Base-by-base conservation (phyloP, 768 basidiomycete genomes). In the Lactarius deliciosus region DNA sequence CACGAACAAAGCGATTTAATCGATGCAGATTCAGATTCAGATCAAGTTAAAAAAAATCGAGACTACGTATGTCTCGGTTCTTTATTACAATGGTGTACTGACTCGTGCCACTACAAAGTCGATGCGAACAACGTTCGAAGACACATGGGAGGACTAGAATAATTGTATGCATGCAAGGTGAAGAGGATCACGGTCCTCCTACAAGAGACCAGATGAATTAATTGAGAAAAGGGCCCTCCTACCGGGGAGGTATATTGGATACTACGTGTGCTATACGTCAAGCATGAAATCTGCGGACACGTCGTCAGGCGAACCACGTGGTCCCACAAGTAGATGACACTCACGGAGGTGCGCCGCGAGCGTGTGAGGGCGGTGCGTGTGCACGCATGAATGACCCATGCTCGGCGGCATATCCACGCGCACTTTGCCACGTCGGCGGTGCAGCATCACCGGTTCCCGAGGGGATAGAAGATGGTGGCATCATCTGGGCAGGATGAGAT, bases 371-470 rank as follows among this genome's bases (percentile, higher is more conserved):
- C 22, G 61, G 61, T 28, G 65, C 61, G 20, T 66, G 65, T 54
- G 65, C 22, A 59, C 65, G 65, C 57, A 66, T 63, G 32, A 66
- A 66, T 43, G 65, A 63, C 32, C 61, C 65, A 66, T 66, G 65
- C 45, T 66, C 61, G 16, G 65, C 3, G 22, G 65, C 38, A 43
- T 66, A 66, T 38, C 65, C 65, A 57, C 65, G 65, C 30, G 65
- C 9, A 2, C 57, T 47, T 20, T 63, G 61, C 65, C 65, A 66
- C 34, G 61, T 20, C 5, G 61, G 40, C 13, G 61, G 61, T 5
- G 40, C 20, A 34, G 57, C 45, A 34, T 69, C 66, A 36, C 43
- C 20, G 7, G 61, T 50, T 47, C 65, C 65, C 30, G 65, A 63
- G 38, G 61, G 18, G 5, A 63, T 61, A 9, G 65, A n/a, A 45